phyloP scores from a whole-genome alignment of 176 grass and related monocot species.

The Lolium rigidum region DNA sequence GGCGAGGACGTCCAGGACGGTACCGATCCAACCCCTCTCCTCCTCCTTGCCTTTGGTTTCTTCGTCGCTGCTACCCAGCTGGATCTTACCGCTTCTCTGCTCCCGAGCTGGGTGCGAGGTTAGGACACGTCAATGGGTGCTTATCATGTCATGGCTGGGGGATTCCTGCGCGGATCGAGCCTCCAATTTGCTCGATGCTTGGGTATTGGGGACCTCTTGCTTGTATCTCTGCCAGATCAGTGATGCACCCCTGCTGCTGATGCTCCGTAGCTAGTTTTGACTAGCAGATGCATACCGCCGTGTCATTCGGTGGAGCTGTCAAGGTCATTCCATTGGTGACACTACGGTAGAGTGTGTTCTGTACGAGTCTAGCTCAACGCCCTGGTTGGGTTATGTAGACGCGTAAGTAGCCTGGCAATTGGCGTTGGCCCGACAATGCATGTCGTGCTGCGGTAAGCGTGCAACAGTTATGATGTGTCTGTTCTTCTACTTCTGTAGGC shows the following conservation, averaged over 20 bases:
- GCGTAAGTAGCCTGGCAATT: neutral
- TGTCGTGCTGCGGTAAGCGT: constrained; percentile 2
- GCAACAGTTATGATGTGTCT: neutral
- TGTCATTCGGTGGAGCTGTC: constrained; percentile 15
- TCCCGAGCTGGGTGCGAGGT: constrained; percentile 24
- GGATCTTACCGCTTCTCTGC: constrained; percentile 50
- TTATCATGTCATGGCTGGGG: neutral
- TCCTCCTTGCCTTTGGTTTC: constrained; percentile 11
- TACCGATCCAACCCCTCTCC: constrained; percentile 60
- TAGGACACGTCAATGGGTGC: constrained; percentile 27
- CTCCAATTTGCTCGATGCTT: constrained; percentile 24
- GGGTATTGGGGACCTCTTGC: neutral
- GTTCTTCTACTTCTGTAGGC: constrained; percentile 18
- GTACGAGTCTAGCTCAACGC: neutral
- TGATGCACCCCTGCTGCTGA: neutral
- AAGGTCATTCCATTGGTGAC: constrained; percentile 13
- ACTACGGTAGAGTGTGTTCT: neutral
- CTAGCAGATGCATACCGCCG: neutral
- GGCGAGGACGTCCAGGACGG: constrained; percentile 91
- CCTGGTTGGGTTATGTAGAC: neutral
- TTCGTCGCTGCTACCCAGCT: constrained; percentile 36
- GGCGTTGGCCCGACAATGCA: neutral
- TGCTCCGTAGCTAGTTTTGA: constrained; percentile 23
- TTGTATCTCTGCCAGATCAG: constrained; percentile 37
- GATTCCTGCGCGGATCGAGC: constrained; percentile 46